Base-by-base conservation (phyloP, 805 yeast species). In the Isabelozyma gotoi region DNA sequence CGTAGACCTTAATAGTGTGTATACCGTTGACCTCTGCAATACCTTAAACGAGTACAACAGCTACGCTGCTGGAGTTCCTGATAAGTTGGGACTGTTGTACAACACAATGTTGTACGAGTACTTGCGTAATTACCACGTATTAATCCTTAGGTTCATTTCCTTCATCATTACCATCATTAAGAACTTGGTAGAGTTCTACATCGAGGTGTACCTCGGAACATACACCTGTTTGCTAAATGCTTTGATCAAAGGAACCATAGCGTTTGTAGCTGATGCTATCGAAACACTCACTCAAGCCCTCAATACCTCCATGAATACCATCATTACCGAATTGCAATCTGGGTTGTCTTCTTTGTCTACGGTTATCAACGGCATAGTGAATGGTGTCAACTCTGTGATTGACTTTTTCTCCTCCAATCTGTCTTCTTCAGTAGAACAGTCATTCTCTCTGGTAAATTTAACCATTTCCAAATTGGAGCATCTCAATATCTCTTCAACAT, bases 171-270 rank as follows among this genome's bases (percentile, higher is more conserved):
- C 80, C 0, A 84, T 81, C 0, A 66, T 83, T 6, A 84, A 86
- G 51, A 71, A 74, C 34, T 49, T 90, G 33, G 58, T 88, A 0
- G 56, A 80, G 3, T 88, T 92, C 56, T 67, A 80, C 6, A 65
- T 92, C 7, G 89, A 90, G 24, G 53, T 92, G 49, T 78, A 85
- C 38, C 62, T 90, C 2, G 98, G 97, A 0, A 94, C 98, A 0
- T 88, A 88, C 62, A 84, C 85, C 0, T 94, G 99, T 62, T 68
- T 94, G 11, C 60, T 89, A 11, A 80, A 86, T 0, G 83, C 94
- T 4, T 80, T 90, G 0, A 71, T 91, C 5, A 83, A 80, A 53
- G 88, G 91, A 3, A 76, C 87, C 0, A 84, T 83, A 1, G 81
- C 80, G 50, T 80, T 82, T 21, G 95, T 95, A 0, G 60, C 87